Percentiles rank a stretch among this genome's conserved stretches.
phyloP scores from a whole-genome alignment of 495 filamentous ascomycete species.

The Trichocladium antarcticum region DNA sequence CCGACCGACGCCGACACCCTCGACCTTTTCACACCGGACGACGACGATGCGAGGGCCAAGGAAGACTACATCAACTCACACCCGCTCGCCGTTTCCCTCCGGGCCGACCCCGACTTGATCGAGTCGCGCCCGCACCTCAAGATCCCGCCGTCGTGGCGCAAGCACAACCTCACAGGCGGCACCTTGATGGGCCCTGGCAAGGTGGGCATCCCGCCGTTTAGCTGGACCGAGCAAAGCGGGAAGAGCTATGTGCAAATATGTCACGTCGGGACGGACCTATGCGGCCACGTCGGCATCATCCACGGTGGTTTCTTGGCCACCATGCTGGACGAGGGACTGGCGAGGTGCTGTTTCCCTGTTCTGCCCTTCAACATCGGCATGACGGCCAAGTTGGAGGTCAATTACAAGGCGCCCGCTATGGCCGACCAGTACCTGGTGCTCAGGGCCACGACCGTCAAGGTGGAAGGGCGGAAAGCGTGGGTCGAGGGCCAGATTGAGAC shows the following conservation, averaged over 20 bases:
- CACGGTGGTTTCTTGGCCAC: slow-evolving; percentile 90
- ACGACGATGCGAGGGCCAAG: slow-evolving; percentile 49
- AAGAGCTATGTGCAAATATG: slow-evolving; percentile 62
- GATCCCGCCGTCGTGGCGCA: slow-evolving; percentile 54
- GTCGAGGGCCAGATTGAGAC: slow-evolving; percentile 86
- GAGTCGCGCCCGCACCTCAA: slow-evolving; percentile 83
- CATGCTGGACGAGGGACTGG: slow-evolving; percentile 82
- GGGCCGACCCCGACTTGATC: slow-evolving; percentile 51
- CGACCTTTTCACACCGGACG: slow-evolving; percentile 50
- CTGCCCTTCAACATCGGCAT: slow-evolving; percentile 82
- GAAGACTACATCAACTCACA: slow-evolving; percentile 65
- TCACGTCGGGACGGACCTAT: slow-evolving; percentile 73
- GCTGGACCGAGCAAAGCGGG: slow-evolving; percentile 60
- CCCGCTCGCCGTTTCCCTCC: slow-evolving; percentile 56
- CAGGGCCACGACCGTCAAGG: slow-evolving; percentile 68
- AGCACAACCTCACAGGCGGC: slow-evolving; percentile 71
- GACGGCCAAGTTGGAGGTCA: slow-evolving; percentile 83
- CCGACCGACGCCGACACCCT: slow-evolving; percentile 66
- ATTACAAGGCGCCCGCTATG: slow-evolving; percentile 70
- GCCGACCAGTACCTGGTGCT: slow-evolving; percentile 71
- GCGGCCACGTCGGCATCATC: slow-evolving; percentile 83
- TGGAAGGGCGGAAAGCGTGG: slow-evolving; percentile 94
- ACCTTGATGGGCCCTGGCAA: slow-evolving; percentile 63
- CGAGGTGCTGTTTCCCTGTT: slow-evolving; percentile 80
- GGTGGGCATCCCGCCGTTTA: slow-evolving; percentile 72